phyloP scores from a whole-genome alignment of 805 yeast species.

The Wickerhamiella alocasiicola region DNA sequence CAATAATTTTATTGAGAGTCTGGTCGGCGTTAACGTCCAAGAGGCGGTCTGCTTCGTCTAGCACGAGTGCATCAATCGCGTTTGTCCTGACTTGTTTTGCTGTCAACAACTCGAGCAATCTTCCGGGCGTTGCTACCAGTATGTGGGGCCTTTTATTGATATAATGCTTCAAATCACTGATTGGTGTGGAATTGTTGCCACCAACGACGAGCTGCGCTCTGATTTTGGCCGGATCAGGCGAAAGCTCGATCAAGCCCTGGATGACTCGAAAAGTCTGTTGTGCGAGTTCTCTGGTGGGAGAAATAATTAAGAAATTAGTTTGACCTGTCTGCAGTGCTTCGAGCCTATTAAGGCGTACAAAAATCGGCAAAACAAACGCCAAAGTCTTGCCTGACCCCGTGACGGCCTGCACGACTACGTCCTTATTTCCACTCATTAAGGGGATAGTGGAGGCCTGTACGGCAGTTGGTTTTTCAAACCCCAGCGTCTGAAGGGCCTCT shows the following conservation, averaged over 20 bases:
- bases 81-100: conserved; percentile 45
- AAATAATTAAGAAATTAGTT: conserved; percentile 56
- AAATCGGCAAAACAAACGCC: conserved; percentile 73
- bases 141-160: conserved; percentile 51
- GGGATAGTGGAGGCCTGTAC: conserved; percentile 96
- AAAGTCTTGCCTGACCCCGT: conserved; percentile 98
- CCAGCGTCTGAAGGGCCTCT: conserved; percentile 61
- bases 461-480: conserved; percentile 79
- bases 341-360: conserved; percentile 23
- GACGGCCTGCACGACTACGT: conserved; percentile 92
- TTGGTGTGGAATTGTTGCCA: conserved; percentile 31
- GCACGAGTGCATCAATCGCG: conserved; percentile 57
- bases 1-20: conserved; percentile 56
- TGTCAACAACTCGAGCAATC: conserved; percentile 58
- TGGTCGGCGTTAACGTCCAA: conserved; percentile 63
- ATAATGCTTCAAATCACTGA: conserved; percentile 55
- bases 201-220: conserved; percentile 31
- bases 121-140: conserved; percentile 85
- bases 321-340: conserved; percentile 39
- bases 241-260: conserved; percentile 40
- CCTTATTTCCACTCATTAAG: conserved; percentile 67
- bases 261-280: conserved; percentile 52
- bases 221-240: conserved; percentile 21
- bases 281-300: conserved; percentile 53
- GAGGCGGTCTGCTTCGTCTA: conserved; percentile 90